phyloP scores from a whole-genome alignment of 2,329 filamentous ascomycete species.

The Periconia digitata region DNA sequence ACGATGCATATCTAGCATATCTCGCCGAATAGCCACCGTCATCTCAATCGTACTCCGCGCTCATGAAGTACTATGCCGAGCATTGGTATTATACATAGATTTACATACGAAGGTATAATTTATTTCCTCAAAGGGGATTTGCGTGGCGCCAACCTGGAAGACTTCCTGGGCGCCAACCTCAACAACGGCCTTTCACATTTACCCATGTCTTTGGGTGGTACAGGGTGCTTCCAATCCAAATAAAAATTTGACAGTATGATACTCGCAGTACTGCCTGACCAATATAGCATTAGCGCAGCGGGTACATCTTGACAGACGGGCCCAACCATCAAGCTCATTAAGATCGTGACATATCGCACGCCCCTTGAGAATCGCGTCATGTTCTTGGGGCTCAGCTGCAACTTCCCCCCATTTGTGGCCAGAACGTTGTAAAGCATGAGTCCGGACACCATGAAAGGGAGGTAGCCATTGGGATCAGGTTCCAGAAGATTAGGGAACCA shows the following conservation, averaged over 20 bases:
- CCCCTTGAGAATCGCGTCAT: conserved; percentile 10
- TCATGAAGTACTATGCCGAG: no score
- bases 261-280: conserved; percentile 36
- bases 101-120: not conserved
- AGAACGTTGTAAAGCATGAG: conserved; percentile 53
- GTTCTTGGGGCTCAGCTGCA: conserved; percentile 14
- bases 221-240: conserved; percentile 34
- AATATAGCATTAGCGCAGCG: conserved; percentile 47
- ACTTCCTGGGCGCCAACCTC: conserved; percentile 13
- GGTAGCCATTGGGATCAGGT: conserved; percentile 53
- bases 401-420: conserved; percentile 23
- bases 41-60: no score
- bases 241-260: conserved; percentile 38
- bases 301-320: conserved; percentile 40
- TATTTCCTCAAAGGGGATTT: not conserved
- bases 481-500: conserved; percentile 62
- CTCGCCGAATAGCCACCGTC: no score
- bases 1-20: no score
- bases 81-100: no score
- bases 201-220: conserved; percentile 21
- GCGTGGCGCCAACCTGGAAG: not conserved
- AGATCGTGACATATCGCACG: conserved; percentile 29
- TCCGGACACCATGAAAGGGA: conserved; percentile 53
- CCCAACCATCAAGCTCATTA: conserved; percentile 33
- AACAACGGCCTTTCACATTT: conserved; percentile 33